These are phyloP conservation scores for Dipteronia dyeriana DNA, from an alignment of 345 rosid species.

Conservation along the genomic window DNA sequence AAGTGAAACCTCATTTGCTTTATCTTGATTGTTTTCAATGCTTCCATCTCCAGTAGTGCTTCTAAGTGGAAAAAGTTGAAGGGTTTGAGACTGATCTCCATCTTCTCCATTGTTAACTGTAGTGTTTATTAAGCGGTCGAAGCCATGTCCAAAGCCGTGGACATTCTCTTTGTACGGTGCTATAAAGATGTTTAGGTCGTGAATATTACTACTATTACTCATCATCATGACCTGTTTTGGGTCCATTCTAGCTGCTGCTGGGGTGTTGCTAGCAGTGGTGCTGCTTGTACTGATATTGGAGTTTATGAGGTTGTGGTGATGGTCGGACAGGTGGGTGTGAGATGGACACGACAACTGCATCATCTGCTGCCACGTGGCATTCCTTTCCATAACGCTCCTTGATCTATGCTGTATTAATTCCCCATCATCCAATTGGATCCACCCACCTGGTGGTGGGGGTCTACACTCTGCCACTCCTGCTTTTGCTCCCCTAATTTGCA, in stretches of 20 bases:
- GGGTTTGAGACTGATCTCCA: constrained; percentile 53
- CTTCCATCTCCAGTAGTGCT: constrained; percentile 28
- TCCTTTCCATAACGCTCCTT: constrained; percentile 45
- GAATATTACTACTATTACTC: constrained; percentile 22
- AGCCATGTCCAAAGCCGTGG: constrained; percentile 12
- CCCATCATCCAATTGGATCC: constrained; percentile 46
- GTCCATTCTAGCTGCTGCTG: constrained; percentile 24
- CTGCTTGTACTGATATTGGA: constrained; percentile 27
- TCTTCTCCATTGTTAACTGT: constrained; percentile 23
- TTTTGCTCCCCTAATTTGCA: constrained; percentile 35
- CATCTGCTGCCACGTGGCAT: constrained; percentile 77
- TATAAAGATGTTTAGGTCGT: constrained; percentile 34
- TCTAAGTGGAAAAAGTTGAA: constrained; percentile 66
- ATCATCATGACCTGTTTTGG: constrained; percentile 23
- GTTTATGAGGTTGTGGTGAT: constrained; percentile 25
- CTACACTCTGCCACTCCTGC: constrained; percentile 39
- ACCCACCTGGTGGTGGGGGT: constrained; percentile 33
- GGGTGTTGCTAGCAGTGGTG: constrained; percentile 18
- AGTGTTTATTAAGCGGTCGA: constrained; percentile 24
- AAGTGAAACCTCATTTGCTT: constrained; percentile 34
- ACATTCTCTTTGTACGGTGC: constrained; percentile 39
- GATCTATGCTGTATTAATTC: constrained; percentile 34
- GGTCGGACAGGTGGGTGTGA: constrained; percentile 40
- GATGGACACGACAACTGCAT: constrained; percentile 50
- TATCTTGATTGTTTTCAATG: constrained; percentile 29